Evolutionary conservation across 2,329 filamentous ascomycete genomes (phyloP).

Genomic region (Tolypocladium tundrense): DNA sequence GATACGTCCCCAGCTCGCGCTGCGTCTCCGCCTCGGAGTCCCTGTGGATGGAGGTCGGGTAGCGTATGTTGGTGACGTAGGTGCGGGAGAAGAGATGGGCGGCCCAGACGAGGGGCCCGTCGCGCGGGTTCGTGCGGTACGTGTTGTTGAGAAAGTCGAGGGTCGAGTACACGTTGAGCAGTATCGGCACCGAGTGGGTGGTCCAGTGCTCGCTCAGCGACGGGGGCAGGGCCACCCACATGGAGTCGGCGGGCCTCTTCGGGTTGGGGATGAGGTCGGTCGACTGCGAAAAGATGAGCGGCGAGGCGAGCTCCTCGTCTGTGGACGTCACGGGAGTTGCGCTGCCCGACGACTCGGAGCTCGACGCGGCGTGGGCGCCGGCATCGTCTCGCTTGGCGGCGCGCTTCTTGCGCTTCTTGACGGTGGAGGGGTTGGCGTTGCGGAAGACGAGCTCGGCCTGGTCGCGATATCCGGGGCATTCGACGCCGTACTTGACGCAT

Average conservation of each 20-base stretch:
- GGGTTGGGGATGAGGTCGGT: slow-evolving; percentile 6
- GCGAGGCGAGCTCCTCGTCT: background rate
- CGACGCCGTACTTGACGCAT: slow-evolving; percentile 29
- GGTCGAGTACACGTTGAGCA: slow-evolving; percentile 25
- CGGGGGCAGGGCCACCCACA: background rate
- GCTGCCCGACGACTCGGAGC: slow-evolving; percentile 2
- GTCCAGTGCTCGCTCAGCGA: slow-evolving; percentile 27
- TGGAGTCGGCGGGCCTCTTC: background rate
- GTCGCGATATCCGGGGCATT: slow-evolving; percentile 29
- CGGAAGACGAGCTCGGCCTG: slow-evolving; percentile 29
- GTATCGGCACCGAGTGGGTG: slow-evolving; percentile 25
- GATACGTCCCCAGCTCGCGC: slow-evolving; percentile 22
- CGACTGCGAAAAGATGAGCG: background rate
- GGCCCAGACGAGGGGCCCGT: slow-evolving; percentile 27
- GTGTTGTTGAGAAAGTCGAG: slow-evolving; percentile 22
- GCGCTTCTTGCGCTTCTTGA: slow-evolving; percentile 21
- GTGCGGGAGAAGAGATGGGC: slow-evolving; percentile 29
- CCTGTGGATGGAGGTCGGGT: slow-evolving; percentile 18
- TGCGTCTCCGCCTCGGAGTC: slow-evolving; percentile 15
- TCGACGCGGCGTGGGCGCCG: background rate
- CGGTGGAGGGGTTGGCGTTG: slow-evolving; percentile 16
- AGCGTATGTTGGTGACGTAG: slow-evolving; percentile 25
- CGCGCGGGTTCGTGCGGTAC: slow-evolving; percentile 12
- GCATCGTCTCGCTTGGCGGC: slow-evolving; percentile 2
- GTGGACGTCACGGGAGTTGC: background rate